phyloP scores from a whole-genome alignment of 495 filamentous ascomycete species.

The Aspergillus sclerotioniger region DNA sequence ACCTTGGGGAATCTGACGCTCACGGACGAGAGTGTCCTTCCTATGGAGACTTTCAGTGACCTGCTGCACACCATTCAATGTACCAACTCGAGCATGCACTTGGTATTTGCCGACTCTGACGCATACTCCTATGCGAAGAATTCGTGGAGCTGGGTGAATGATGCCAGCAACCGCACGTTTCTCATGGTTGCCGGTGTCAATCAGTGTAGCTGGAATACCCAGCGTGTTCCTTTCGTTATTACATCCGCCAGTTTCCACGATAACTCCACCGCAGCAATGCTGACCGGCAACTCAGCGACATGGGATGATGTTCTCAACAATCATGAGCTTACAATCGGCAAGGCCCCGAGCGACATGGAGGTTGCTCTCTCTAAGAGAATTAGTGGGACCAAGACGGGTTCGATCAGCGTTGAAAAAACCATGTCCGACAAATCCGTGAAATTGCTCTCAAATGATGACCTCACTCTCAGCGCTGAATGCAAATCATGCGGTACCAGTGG shows the following conservation, averaged over 20 bases:
- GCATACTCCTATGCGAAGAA: conserved; percentile 29
- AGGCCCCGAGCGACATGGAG: conserved; percentile 13
- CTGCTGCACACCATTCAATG: conserved; percentile 32
- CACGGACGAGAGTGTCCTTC: conserved; percentile 31
- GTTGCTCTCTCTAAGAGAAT: not conserved
- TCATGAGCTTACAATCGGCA: conserved; percentile 35
- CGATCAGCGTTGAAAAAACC: conserved; percentile 19
- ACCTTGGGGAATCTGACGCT: conserved; percentile 36
- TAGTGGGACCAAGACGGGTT: not conserved
- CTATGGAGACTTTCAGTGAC: conserved; percentile 34
- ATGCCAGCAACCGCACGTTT: conserved; percentile 31
- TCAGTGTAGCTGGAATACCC: conserved; percentile 35
- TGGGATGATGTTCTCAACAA: conserved; percentile 33
- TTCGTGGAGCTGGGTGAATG: conserved; percentile 43
- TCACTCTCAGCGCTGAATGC: conserved; percentile 24
- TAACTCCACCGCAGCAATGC: conserved; percentile 21
- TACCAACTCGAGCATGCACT: conserved; percentile 23
- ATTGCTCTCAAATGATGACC: conserved; percentile 11
- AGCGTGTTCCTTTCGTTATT: conserved; percentile 33
- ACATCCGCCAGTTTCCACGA: conserved; percentile 32
- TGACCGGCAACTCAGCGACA: conserved; percentile 23
- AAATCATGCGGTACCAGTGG: conserved; percentile 31
- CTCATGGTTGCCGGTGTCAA: conserved; percentile 36
- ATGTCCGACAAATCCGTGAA: conserved; percentile 20
- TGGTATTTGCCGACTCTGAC: conserved; percentile 28